A percentile compares a stretch with the other conserved stretches of the same genome.
These are phyloP conservation scores for Leishmania lainsoni DNA, from an alignment of 208 protist species.

Conservation along the genomic window DNA sequence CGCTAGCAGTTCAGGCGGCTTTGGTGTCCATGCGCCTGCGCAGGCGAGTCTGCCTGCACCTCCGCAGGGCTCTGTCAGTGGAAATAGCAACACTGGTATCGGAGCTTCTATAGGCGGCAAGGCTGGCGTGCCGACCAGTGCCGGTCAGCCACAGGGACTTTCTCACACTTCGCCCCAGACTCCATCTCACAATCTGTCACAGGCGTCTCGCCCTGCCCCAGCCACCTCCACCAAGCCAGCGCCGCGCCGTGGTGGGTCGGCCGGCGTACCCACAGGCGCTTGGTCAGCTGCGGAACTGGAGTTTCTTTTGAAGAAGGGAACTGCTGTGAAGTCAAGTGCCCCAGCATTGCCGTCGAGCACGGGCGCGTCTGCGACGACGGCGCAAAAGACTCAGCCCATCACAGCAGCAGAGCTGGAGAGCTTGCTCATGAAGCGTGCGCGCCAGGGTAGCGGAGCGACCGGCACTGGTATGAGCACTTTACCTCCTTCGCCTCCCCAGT, in stretches of 20 bases:
- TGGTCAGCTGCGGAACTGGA: slow-evolving; percentile 72
- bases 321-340: neutral
- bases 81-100: slow-evolving; percentile 6
- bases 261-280: slow-evolving; percentile 10
- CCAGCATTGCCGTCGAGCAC: slow-evolving; percentile 4
- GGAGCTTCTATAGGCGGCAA: slow-evolving; percentile 18
- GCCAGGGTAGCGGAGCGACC: slow-evolving; percentile 17
- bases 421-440: slow-evolving; percentile 52
- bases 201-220: neutral
- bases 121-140: slow-evolving; percentile 1
- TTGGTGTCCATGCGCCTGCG: neutral
- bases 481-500: slow-evolving; percentile 26
- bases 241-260: slow-evolving; percentile 1
- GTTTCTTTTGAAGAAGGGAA: slow-evolving; percentile 44
- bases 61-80: neutral
- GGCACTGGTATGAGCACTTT: neutral
- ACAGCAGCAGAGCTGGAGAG: slow-evolving; percentile 61
- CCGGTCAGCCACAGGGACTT: neutral
- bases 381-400: slow-evolving; percentile 35
- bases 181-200: neutral
- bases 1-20: neutral
- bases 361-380: neutral
- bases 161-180: slow-evolving; percentile 2
- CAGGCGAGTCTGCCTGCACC: neutral
- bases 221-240: slow-evolving; percentile 4